phyloP scores from a whole-genome alignment of 2,329 filamentous ascomycete species.

The Aspergillus pseudonomiae region DNA sequence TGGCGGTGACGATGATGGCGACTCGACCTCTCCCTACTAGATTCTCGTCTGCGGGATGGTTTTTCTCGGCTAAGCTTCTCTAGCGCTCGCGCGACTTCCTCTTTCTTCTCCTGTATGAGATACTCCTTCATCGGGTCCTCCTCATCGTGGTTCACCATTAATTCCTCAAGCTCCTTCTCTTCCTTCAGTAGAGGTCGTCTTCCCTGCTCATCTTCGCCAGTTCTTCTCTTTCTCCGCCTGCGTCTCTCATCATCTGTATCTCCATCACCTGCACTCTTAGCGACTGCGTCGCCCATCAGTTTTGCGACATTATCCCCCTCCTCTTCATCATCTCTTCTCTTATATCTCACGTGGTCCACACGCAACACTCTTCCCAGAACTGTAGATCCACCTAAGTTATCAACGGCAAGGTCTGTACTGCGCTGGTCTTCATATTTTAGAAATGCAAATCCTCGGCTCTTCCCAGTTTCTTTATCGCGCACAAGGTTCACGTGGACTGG shows the following conservation, averaged over 20 bases:
- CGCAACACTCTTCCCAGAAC: constrained; percentile 78
- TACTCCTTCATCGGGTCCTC: constrained; percentile 98
- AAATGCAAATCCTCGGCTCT: constrained; percentile 92
- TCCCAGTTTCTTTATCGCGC: constrained; percentile 94
- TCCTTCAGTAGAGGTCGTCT: constrained; percentile 72
- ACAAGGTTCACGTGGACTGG: constrained; percentile 90
- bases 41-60: constrained; percentile 34
- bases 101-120: constrained; percentile 86
- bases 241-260: constrained; percentile 43
- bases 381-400: constrained; percentile 87
- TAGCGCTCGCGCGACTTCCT: constrained; percentile 76
- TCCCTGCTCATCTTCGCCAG: constrained; percentile 47
- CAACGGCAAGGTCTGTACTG: constrained; percentile 92
- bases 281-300: constrained; percentile 51
- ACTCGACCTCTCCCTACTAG: constrained; percentile 43
- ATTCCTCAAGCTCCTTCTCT: constrained; percentile 74
- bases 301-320: constrained; percentile 54
- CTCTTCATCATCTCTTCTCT: constrained; percentile 73
- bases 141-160: constrained; percentile 83
- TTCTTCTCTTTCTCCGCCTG: constrained; percentile 34
- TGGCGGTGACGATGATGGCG: constrained; percentile 51
- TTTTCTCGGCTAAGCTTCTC: constrained; percentile 56
- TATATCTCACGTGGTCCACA: constrained; percentile 93
- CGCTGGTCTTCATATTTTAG: constrained; percentile 98
- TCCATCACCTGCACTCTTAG: constrained; percentile 29